phyloP scores from a whole-genome alignment of 441 rosid species.

The Caryocar brasiliense region DNA sequence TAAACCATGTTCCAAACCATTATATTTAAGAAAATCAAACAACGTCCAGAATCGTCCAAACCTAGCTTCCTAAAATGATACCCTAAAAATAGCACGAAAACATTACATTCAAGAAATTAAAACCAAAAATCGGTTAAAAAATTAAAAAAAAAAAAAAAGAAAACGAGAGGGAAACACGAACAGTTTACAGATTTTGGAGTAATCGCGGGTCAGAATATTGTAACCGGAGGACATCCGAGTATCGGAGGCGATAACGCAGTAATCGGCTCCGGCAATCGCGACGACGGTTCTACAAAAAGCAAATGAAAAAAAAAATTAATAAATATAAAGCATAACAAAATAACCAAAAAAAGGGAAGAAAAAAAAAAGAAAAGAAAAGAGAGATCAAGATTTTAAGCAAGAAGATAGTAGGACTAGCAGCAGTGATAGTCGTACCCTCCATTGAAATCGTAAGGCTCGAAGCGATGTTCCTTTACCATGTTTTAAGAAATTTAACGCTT shows the following conservation, averaged over 20 bases:
- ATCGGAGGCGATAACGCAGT: slow-evolving; percentile 92
- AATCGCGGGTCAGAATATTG: slow-evolving; percentile 82
- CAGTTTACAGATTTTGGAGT: slow-evolving; percentile 84
- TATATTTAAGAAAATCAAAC: too few species aligned
- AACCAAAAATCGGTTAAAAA: not conserved
- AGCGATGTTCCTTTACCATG: too few species aligned
- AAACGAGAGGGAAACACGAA: slow-evolving; percentile 9
- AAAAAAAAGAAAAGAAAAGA: not conserved
- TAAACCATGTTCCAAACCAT: too few species aligned
- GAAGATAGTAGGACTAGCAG: too few species aligned
- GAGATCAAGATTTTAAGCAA: too few species aligned
- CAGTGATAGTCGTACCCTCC: slow-evolving; percentile 39
- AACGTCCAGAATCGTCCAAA: too few species aligned
- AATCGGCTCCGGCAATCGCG: slow-evolving; percentile 90
- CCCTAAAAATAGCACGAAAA: not conserved
- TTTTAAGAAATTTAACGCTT: too few species aligned
- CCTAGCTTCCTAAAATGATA: too few species aligned
- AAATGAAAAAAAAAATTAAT: not conserved
- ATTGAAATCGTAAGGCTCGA: too few species aligned
- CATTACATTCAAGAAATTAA: not conserved
- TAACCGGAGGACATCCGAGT: slow-evolving; percentile 91
- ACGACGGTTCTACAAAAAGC: slow-evolving; percentile 59
- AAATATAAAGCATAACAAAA: not conserved
- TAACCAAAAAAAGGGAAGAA: not conserved
- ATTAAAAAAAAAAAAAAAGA: not conserved